phyloP scores from a whole-genome alignment of 129 eudicot genomes.

The Chrysanthemum seticuspe region DNA sequence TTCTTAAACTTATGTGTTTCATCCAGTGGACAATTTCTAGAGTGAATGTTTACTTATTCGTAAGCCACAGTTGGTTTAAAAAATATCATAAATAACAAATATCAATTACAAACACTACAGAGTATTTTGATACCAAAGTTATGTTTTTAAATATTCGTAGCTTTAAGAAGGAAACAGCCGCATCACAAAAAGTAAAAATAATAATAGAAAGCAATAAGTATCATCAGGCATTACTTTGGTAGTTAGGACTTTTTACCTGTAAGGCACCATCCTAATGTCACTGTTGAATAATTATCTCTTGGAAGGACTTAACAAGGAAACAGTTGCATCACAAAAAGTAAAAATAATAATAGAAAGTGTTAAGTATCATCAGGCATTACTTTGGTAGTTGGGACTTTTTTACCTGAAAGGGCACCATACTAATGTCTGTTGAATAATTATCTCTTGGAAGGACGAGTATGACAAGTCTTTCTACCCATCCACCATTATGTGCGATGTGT shows the following conservation, averaged over 20 bases:
- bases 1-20: too few relatives aligned
- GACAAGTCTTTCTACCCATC: background rate
- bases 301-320: background rate
- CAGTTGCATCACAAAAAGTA: background rate
- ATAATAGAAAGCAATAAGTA: background rate
- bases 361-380: too few relatives aligned
- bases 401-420: background rate
- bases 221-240: background rate
- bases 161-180: too few relatives aligned
- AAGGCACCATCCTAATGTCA: background rate
- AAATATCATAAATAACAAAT: too few relatives aligned
- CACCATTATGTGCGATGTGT: too few relatives aligned
- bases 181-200: background rate
- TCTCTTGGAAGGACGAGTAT: background rate
- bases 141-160: too few relatives aligned
- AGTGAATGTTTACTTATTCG: too few relatives aligned
- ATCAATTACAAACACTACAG: too few relatives aligned
- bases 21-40: too few relatives aligned
- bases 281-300: background rate
- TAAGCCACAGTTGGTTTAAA: too few relatives aligned
- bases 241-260: background rate
- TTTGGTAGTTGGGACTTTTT: too few relatives aligned
- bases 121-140: too few relatives aligned
- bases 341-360: background rate
- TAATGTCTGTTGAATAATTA: background rate